Conservation (phyloP, 2,329 filamentous ascomycete species). For the Zymoseptoria pseudotritici region DNA sequence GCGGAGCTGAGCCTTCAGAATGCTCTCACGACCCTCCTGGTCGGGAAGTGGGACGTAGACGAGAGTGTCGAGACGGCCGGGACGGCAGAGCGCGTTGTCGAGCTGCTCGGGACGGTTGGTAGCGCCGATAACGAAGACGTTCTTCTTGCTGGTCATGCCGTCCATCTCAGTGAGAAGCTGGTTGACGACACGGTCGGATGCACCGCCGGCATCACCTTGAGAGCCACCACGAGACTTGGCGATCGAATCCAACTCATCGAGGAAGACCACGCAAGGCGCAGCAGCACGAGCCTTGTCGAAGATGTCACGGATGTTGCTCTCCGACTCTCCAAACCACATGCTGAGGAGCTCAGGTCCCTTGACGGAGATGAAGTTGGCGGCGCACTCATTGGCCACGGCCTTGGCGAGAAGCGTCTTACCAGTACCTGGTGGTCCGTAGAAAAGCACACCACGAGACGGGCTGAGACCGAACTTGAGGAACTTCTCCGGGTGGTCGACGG, state of each 20-base stretch:
- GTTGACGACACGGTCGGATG: conserved; percentile 98
- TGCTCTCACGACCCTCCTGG: conserved; percentile 78
- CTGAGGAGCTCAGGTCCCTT: conserved; percentile 97
- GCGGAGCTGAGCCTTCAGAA: conserved; percentile 91
- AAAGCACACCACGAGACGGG: conserved; percentile 94
- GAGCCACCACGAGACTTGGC: conserved; percentile 98
- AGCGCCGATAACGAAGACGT: conserved; percentile 98
- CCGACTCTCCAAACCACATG: conserved; percentile 99
- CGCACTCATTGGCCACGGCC: conserved; percentile 97
- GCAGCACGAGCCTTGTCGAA: conserved; percentile 99
- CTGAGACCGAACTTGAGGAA: conserved; percentile 99
- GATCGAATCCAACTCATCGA: conserved; percentile 97
- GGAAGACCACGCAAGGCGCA: conserved; percentile 96
- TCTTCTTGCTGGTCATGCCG: conserved; percentile 99
- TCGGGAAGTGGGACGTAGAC: conserved; percentile 97
- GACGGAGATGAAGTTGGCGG: conserved; percentile 99
- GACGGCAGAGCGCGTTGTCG: conserved; percentile 94
- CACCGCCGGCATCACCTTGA: conserved; percentile 90
- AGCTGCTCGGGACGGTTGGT: conserved; percentile 99
- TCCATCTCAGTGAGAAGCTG: conserved; percentile 99
- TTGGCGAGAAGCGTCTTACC: conserved; percentile 99
- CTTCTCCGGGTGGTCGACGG: conserved; percentile 97
- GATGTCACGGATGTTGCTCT: conserved; percentile 99
- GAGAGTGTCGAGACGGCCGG: conserved; percentile 94
- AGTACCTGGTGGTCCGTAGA: conserved; percentile 98